Evolutionary conservation across 2,329 filamentous ascomycete genomes (phyloP), one percentile per base, ranked within the genome.

Genomic region (Paecilomyces formosus): DNA sequence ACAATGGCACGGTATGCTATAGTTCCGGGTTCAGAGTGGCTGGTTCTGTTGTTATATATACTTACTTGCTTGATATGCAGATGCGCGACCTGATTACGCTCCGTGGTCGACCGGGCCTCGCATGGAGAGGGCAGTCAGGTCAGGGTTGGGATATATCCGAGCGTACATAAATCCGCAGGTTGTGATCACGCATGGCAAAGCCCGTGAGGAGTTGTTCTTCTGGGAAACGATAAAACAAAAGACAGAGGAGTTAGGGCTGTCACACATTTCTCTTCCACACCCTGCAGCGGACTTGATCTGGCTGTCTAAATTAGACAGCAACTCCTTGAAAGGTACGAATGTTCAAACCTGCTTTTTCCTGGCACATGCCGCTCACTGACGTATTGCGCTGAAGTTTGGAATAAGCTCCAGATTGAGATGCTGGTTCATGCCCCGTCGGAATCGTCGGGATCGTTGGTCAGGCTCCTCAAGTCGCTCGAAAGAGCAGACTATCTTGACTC

Each of bases 31-130:
- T 15, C 49, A 8, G 35, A 28, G 18, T 53, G 13, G 24, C 51
- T 52, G 55, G 13, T 45, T 15, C 11, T 18, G 39, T 8, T 2
- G n/a, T 45, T 9, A 28, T 21, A 59, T 3, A 52, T 51, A 22
- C 22, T 24, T 5, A 59, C 31, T 35, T 49, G 7, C 31, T 63
- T 57, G 62, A 51, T 7, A 13, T 24, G 49, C 22, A 75, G 72
- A 97, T 80, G 92, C 87, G 35, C 85, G 93, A 24, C 85, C 89
- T 1, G 88, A 96, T 69, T 85, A 85, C 68, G 79, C 84, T n/a
- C 73, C 80, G 50, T 83, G 84, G 61, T 95, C 91, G 61, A 85
- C 86, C 1, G 85, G 90, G 52, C 73, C 76, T 11, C 86, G 92
- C 51, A 85, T 94, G 73, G 83, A 86, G 66, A 78, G 82, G 45